Evolutionary conservation across 2,329 filamentous ascomycete genomes (phyloP).

Genomic region (Stemphylium lycopersici): DNA sequence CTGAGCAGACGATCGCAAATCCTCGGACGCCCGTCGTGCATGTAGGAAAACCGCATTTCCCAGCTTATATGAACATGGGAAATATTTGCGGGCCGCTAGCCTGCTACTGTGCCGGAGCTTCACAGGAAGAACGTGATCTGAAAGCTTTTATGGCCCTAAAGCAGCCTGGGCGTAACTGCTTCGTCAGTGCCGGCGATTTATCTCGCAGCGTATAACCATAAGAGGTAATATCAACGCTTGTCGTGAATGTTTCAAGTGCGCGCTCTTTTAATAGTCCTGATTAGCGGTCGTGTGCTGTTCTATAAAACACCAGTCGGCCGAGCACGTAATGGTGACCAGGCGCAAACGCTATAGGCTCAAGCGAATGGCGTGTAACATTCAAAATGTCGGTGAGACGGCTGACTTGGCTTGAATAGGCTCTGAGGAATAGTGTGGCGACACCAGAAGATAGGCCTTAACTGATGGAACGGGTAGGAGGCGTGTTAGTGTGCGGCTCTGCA

Average conservation of each 20-base stretch:
- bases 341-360: background rate
- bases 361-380: background rate
- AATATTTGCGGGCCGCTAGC: too few relatives aligned
- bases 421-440: too few relatives aligned
- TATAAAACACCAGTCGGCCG: too few relatives aligned
- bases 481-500: background rate
- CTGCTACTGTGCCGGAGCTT: background rate
- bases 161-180: background rate
- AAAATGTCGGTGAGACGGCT: background rate
- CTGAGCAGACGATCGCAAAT: too few relatives aligned
- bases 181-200: background rate
- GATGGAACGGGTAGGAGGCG: too few relatives aligned
- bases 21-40: too few relatives aligned
- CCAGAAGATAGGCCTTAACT: too few relatives aligned
- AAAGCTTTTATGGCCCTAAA: background rate
- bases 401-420: background rate
- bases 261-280: too few relatives aligned
- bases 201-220: background rate
- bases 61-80: background rate
- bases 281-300: background rate
- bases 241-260: too few relatives aligned
- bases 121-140: background rate
- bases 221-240: background rate
- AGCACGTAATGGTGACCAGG: too few relatives aligned
- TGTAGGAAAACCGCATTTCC: background rate